Conservation (phyloP, 495 filamentous ascomycete species). For the Polyplosphaeria fusca region DNA sequence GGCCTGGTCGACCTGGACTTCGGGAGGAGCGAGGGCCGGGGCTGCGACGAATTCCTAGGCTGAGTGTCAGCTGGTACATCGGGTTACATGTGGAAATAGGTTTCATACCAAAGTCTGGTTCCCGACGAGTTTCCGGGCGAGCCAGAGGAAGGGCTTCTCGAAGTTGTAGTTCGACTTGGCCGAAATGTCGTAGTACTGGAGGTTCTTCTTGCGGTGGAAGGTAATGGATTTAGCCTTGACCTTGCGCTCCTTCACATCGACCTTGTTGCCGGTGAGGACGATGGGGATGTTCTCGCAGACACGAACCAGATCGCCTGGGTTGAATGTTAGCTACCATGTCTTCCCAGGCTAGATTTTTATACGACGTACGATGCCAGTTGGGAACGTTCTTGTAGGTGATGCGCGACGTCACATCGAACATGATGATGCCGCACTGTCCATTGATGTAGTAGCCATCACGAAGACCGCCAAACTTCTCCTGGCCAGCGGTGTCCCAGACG, state of each 20-base stretch:
- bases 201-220: conserved; percentile 99
- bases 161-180: conserved; percentile 99
- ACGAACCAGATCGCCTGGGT: conserved; percentile 92
- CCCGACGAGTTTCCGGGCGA: conserved; percentile 96
- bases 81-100: neutral
- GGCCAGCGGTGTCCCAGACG: conserved; percentile 99
- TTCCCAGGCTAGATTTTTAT: neutral
- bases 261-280: conserved; percentile 98
- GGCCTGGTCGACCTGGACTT: conserved; percentile 77
- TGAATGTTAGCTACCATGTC: neutral
- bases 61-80: conserved; percentile 21
- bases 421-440: conserved; percentile 99
- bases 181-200: conserved; percentile 99
- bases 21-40: conserved; percentile 88
- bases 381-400: conserved; percentile 99
- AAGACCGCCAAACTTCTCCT: conserved; percentile 99
- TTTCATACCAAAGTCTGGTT: conserved; percentile 78
- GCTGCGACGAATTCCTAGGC: conserved; percentile 95
- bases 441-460: conserved; percentile 99
- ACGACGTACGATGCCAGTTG: conserved; percentile 97
- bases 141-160: conserved; percentile 99
- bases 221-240: conserved; percentile 99
- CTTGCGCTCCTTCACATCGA: conserved; percentile 99
- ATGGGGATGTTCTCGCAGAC: conserved; percentile 99
- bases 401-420: conserved; percentile 99